Evolutionary conservation across 2,329 filamentous ascomycete genomes (phyloP).

Genomic region (Polychaeton citri): DNA sequence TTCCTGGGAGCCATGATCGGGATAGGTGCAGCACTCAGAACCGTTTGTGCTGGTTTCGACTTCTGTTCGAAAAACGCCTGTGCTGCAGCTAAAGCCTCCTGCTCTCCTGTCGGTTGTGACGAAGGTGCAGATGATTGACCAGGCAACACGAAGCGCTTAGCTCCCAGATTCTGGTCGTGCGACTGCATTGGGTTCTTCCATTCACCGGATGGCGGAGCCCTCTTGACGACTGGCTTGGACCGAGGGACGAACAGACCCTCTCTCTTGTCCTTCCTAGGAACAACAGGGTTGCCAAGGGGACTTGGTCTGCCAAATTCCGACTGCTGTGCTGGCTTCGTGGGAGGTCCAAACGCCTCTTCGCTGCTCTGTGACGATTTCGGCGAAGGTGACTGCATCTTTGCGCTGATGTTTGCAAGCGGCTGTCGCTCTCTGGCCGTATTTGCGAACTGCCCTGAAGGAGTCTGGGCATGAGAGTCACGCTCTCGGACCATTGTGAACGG

Average conservation of each 20-base stretch:
- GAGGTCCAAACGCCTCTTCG: conserved; percentile 5
- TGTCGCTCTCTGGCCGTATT: conserved; percentile 5
- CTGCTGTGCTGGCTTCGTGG: conserved; percentile 6
- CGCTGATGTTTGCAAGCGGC: conserved; percentile 19
- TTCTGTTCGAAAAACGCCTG: conserved; percentile 1
- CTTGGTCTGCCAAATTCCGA: conserved; percentile 48
- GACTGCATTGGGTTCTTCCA: conserved; percentile 6
- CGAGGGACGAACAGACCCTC: conserved; percentile 16
- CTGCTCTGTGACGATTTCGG: conserved; percentile 6
- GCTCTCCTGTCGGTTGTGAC: not conserved
- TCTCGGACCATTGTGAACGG: not conserved
- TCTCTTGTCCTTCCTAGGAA: conserved; percentile 8
- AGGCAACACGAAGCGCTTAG: conserved; percentile 12
- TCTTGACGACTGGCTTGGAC: conserved; percentile 7
- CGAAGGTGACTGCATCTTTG: conserved; percentile 18
- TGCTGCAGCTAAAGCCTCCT: conserved; percentile 1
- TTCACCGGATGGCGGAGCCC: conserved; percentile 11
- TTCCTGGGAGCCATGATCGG: conserved; percentile 36
- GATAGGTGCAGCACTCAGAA: conserved; percentile 2
- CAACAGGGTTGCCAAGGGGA: conserved; percentile 37
- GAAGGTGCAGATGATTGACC: conserved; percentile 8
- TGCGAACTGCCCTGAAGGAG: not conserved
- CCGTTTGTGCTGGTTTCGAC: conserved; percentile 1
- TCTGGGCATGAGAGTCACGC: not conserved
- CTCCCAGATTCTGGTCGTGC: not conserved